Conservation (phyloP, 2,329 filamentous ascomycete genomes). For the Hymenotorrendiella dingleyae region DNA sequence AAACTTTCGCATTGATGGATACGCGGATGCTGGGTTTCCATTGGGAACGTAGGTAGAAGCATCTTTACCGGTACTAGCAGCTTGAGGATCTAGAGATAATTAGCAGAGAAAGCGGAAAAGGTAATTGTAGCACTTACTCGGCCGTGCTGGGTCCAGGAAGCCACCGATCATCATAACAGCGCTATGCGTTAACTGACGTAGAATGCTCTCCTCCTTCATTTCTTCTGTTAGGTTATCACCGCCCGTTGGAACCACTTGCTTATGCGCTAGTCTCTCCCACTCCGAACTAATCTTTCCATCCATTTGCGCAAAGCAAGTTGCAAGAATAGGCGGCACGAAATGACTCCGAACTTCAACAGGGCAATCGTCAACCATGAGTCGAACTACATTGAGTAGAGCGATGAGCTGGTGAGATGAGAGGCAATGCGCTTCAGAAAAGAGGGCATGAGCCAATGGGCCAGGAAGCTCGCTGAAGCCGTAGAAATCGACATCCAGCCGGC, state of each 20-base stretch:
- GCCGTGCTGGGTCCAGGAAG: constrained; percentile 70
- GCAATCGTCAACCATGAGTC: constrained; percentile 87
- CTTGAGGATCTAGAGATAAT: constrained; percentile 15
- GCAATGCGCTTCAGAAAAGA: constrained; percentile 76
- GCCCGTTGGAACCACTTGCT: constrained; percentile 56
- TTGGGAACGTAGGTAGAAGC: constrained; percentile 24
- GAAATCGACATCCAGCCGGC: constrained; percentile 77
- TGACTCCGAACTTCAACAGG: constrained; percentile 69
- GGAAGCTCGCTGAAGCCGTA: constrained; percentile 86
- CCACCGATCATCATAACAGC: constrained; percentile 88
- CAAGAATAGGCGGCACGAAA: constrained; percentile 80
- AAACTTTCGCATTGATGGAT: constrained; percentile 68
- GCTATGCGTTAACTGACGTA: constrained; percentile 87
- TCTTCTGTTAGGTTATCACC: constrained; percentile 83
- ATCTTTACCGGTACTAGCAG: constrained; percentile 19
- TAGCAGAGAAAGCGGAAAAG: background rate
- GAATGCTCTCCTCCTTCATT: constrained; percentile 96
- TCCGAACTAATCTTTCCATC: constrained; percentile 81
- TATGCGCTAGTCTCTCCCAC: constrained; percentile 70
- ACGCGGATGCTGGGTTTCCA: constrained; percentile 16
- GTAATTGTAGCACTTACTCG: constrained; percentile 43
- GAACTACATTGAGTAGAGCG: constrained; percentile 82
- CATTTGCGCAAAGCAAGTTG: constrained; percentile 77
- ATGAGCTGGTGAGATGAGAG: constrained; percentile 91
- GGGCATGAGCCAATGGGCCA: constrained; percentile 71